Percentiles rank a stretch among this genome's conserved stretches.
These are phyloP conservation scores for Phalaenopsis equestris DNA, from an alignment of 106 monocot genomes.

Conservation along the genomic window DNA sequence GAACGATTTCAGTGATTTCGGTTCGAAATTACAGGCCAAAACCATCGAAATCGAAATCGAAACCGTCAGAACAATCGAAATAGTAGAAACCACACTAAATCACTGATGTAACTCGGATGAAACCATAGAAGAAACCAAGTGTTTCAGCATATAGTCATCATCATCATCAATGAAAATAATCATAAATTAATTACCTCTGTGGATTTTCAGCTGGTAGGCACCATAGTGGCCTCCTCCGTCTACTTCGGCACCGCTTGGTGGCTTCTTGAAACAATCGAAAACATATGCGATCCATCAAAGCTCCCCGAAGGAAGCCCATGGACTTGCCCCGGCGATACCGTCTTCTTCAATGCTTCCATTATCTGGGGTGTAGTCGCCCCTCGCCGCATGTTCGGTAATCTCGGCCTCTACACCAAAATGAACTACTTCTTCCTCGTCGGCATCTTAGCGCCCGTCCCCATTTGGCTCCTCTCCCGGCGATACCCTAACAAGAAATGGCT, in stretches of 20 bases:
- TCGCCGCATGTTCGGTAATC: constrained; percentile 9
- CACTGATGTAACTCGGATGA: neutral
- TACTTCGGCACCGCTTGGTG: constrained; percentile 23
- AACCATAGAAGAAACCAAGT: neutral
- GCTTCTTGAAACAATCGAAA: constrained; percentile 10
- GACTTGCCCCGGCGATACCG: constrained; percentile 23
- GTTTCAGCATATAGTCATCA: neutral
- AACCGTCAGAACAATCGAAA: too few relatives aligned
- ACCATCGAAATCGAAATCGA: too few relatives aligned
- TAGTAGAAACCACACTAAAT: too few relatives aligned
- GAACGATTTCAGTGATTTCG: neutral
- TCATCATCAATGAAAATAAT: neutral
- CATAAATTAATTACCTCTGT: neutral
- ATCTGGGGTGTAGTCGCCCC: constrained; percentile 26
- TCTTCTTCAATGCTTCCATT: constrained; percentile 11
- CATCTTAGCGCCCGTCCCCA: constrained; percentile 9
- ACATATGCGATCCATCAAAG: constrained; percentile 12
- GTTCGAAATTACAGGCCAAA: too few relatives aligned
- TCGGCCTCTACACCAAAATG: constrained; percentile 16
- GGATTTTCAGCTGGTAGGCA: constrained; percentile 14
- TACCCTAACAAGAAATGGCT: constrained; percentile 35
- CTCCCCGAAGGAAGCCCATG: constrained; percentile 31
- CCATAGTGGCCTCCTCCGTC: constrained; percentile 5
- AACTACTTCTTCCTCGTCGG: constrained; percentile 29
- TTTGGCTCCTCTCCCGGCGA: constrained; percentile 10